Evolutionary conservation across 1,284 basidiomycete species (phyloP).

Genomic region (Xerocomus minutiporus): DNA sequence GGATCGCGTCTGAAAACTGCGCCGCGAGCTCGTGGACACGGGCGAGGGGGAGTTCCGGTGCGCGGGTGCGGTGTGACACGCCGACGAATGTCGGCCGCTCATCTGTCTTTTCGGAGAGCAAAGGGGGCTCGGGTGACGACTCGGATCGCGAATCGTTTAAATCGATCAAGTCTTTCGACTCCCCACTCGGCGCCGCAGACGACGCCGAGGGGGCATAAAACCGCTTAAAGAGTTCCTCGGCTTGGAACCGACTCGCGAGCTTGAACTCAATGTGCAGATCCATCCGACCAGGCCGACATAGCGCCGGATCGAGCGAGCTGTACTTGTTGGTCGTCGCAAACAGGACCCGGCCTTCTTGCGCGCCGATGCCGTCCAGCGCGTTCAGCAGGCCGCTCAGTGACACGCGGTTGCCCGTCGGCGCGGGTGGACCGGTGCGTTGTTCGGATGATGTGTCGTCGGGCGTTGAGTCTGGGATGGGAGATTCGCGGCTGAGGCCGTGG

Average conservation of each 20-base stretch:
- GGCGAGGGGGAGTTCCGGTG: constrained; percentile 33
- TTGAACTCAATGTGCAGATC: constrained; percentile 75
- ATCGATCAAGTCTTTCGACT: constrained; percentile 20
- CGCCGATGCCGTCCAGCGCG: constrained; percentile 70
- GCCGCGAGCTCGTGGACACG: constrained; percentile 45
- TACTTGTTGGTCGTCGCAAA: constrained; percentile 78
- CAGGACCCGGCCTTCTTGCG: constrained; percentile 71
- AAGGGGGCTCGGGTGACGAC: background rate
- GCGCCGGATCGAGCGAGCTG: constrained; percentile 60
- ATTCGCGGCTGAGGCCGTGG: constrained; percentile 47
- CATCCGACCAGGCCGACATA: constrained; percentile 75
- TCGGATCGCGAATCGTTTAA: constrained; percentile 3
- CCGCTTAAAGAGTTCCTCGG: constrained; percentile 54
- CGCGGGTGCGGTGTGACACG: constrained; percentile 30
- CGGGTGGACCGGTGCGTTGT: constrained; percentile 1
- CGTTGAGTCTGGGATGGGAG: background rate
- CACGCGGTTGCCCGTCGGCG: constrained; percentile 32
- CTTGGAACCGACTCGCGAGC: constrained; percentile 63
- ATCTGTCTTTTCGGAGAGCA: constrained; percentile 12
- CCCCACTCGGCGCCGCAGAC: background rate
- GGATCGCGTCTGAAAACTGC: constrained; percentile 55
- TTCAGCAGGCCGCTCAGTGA: constrained; percentile 71
- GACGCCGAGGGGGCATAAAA: constrained; percentile 54
- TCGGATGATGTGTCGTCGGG: background rate
- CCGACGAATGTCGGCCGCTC: constrained; percentile 30